These are phyloP conservation scores for Fusarium domesticum DNA, from an alignment of 2,329 filamentous ascomycete species.

Conservation along the genomic window DNA sequence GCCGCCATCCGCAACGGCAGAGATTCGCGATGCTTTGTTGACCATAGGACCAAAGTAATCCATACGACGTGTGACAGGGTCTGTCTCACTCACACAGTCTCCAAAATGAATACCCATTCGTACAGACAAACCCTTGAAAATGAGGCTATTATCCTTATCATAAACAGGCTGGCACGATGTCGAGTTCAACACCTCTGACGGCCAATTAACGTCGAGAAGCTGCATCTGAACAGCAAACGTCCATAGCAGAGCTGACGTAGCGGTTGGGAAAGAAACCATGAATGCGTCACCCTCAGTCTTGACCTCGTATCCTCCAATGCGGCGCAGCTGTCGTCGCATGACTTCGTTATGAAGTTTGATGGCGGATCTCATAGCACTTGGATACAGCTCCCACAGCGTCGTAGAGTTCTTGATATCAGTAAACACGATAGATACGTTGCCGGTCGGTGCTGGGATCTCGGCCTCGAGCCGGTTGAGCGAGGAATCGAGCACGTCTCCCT, in stretches of 20 bases:
- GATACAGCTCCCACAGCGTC: constrained; percentile 91
- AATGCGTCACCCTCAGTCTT: constrained; percentile 99
- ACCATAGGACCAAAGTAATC: constrained; percentile 99
- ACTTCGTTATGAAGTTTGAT: constrained; percentile 98
- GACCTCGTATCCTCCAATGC: constrained; percentile 96
- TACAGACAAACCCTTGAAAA: constrained; percentile 92
- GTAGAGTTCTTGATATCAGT: constrained; percentile 99
- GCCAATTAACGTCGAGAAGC: constrained; percentile 88
- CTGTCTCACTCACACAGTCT: constrained; percentile 87
- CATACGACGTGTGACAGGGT: constrained; percentile 96
- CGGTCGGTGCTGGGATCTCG: constrained; percentile 87
- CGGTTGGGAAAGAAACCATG: constrained; percentile 97
- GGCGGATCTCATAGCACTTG: constrained; percentile 90
- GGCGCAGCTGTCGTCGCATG: constrained; percentile 87
- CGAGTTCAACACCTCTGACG: constrained; percentile 84
- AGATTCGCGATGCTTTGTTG: constrained; percentile 92
- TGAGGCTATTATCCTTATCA: constrained; percentile 81
- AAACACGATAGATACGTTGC: constrained; percentile 90
- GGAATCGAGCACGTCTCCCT: constrained; percentile 72
- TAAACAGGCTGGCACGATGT: constrained; percentile 77
- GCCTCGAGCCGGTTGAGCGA: constrained; percentile 81
- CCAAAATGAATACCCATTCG: constrained; percentile 98
- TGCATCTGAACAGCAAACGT: constrained; percentile 90
- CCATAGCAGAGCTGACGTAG: constrained; percentile 92
- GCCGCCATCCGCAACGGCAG: constrained; percentile 89